Base-by-base conservation (phyloP, 768 basidiomycete genomes). In the Naematelia aurantialba region DNA sequence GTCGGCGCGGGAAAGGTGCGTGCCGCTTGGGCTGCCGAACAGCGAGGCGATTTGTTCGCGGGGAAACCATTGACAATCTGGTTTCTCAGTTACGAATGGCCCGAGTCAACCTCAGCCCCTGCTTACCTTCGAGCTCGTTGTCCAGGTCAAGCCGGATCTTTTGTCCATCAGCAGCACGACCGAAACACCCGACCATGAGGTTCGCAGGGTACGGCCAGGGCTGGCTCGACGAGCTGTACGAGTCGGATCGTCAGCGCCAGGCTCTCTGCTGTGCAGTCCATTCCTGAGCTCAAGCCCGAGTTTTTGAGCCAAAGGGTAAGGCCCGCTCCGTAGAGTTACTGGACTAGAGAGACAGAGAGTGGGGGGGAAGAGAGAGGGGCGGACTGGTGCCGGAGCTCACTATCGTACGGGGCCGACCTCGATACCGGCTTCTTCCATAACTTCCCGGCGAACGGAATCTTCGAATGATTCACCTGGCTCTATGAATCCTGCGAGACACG, bases 381-480 rank as follows among this genome's bases (percentile, higher is more conserved):
- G 34, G 34, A 39, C 17, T 17, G 34, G 17, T 8, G 17, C 34
- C 17, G 13, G 12, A n/a, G 64, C 75, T 70, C 45, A 75, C 73
- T 94, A 97, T 64, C 81, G 81, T 24, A 92, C 83, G 63, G 90
- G 82, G 80, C 86, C 87, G 22, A 90, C 89, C 48, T 82, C 83
- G n/a, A 98, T 83, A 3, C 94, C 94, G 1, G 90, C 89, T 76
- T 98, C 94, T 76, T 99, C 94, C 86, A 90, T 90, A 76, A 94
- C 87, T 76, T 98, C 94, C 39, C 94, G 83, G 53, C 83, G 81
- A 27, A 97, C 92, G 1, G 93, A 88, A 66, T 97, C 92, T 72
- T 99, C 94, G 63, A 96, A 87, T 0, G 88, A 85, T 75, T 99
- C 94, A 10, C 88, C 92, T 3, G 92, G 91, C 74, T 97, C 94